Percentiles rank a stretch among this genome's conserved stretches.
Evolutionary conservation across 2,329 filamentous ascomycete species (phyloP).

Genomic region (Xylariales sp.): DNA sequence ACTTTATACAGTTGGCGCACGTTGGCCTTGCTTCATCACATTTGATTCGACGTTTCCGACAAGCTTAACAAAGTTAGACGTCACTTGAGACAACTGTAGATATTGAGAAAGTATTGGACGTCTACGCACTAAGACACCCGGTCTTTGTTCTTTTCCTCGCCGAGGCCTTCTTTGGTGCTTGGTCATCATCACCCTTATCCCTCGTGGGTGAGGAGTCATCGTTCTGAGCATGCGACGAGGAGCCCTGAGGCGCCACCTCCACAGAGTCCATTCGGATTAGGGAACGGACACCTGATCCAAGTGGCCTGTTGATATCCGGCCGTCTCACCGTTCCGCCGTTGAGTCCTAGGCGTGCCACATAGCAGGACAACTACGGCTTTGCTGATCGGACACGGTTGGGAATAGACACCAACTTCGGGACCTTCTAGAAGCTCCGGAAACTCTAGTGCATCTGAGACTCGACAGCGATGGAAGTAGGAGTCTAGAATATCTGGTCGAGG

Average conservation of each 20-base stretch:
- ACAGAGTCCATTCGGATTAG: conserved; percentile 25
- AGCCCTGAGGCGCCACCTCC: conserved; percentile 17
- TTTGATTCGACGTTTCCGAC: conserved; percentile 91
- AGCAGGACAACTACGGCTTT: conserved; percentile 13
- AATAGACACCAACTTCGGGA: too few relatives aligned
- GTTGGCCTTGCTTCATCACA: conserved; percentile 86
- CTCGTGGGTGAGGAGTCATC: conserved; percentile 27
- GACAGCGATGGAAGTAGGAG: too few relatives aligned
- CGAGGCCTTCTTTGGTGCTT: conserved; percentile 41
- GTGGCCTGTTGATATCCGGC: conserved; percentile 8
- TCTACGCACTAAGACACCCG: conserved; percentile 74
- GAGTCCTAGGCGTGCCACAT: conserved; percentile 16
- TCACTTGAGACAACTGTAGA: conserved; percentile 1
- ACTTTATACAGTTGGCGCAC: conserved; percentile 82
- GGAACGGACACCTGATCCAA: conserved; percentile 9
- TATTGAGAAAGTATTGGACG: conserved; percentile 2
- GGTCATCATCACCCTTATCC: conserved; percentile 33
- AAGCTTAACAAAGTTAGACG: conserved; percentile 52
- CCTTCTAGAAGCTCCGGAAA: too few relatives aligned
- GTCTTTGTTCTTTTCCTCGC: conserved; percentile 79
- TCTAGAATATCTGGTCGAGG: conserved; percentile 10
- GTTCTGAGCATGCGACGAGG: conserved; percentile 22
- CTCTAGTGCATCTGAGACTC: too few relatives aligned
- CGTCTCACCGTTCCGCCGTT: conserved; percentile 13
- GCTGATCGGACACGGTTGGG: not conserved